A percentile compares a stretch with the other conserved stretches of the same genome.
Conservation (phyloP, 371 early-diverging fungal species). For the Mucor sp. region DNA sequence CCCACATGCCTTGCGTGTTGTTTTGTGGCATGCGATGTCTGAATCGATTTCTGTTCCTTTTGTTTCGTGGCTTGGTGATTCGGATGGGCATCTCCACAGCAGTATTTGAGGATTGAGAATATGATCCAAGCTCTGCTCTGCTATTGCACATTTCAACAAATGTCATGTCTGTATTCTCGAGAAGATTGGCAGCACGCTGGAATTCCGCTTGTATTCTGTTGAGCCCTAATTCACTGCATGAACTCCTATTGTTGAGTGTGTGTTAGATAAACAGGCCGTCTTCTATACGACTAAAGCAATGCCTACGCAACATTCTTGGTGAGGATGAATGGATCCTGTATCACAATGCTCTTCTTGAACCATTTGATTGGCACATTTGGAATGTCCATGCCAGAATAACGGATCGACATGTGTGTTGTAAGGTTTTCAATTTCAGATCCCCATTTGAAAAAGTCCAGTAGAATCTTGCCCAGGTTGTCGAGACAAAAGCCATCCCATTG, state of each 20-base stretch:
- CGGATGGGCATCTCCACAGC: not conserved
- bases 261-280: not conserved
- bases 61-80: not conserved
- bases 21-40: not conserved
- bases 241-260: not conserved
- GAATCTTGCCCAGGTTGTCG: not conserved
- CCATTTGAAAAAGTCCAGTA: not conserved
- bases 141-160: not conserved
- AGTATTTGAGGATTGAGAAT: not conserved
- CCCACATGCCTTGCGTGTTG: not conserved
- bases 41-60: not conserved
- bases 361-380: not conserved
- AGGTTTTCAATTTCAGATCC: not conserved
- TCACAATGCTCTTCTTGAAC: not conserved
- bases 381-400: not conserved
- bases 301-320: constrained; percentile 3
- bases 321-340: not conserved
- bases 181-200: not conserved
- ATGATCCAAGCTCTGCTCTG: not conserved
- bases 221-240: not conserved
- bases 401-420: not conserved
- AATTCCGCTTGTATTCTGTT: not conserved
- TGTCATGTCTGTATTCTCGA: not conserved
- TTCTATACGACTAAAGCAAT: not conserved
- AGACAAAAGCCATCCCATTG: not conserved